Evolutionary conservation across 805 yeast species (phyloP).

Genomic region (Metschnikowia kofuensis): DNA sequence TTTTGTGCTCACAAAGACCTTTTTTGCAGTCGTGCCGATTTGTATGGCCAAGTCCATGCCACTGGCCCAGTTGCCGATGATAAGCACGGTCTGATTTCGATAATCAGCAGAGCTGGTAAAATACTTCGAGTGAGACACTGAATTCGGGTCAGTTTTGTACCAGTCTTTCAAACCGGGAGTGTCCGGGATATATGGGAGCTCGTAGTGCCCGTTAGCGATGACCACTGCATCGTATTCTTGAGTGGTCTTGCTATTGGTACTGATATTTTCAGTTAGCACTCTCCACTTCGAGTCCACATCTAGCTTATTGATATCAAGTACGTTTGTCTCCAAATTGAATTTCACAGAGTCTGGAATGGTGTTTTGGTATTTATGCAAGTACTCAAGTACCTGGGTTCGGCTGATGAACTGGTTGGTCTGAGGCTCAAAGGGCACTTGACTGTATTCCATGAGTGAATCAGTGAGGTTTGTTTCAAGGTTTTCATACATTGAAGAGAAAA

Average conservation of each 20-base stretch:
- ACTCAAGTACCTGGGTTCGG: constrained; percentile 58
- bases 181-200: constrained; percentile 34
- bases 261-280: constrained; percentile 6
- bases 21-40: constrained; percentile 36
- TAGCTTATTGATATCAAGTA: constrained; percentile 26
- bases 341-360: constrained; percentile 42
- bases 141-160: constrained; percentile 22
- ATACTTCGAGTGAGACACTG: constrained; percentile 34
- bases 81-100: constrained; percentile 42
- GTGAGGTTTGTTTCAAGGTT: constrained; percentile 21
- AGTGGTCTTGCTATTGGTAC: constrained; percentile 9
- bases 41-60: constrained; percentile 74
- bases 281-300: constrained; percentile 7
- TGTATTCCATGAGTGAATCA: constrained; percentile 59
- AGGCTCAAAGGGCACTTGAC: constrained; percentile 47
- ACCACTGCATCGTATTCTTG: constrained; percentile 37
- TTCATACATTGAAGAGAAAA: constrained; percentile 24
- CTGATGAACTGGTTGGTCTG: constrained; percentile 53
- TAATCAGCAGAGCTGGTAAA: constrained; percentile 24
- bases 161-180: constrained; percentile 32
- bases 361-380: constrained; percentile 54
- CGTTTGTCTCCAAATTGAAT: constrained; percentile 16
- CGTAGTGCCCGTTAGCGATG: constrained; percentile 39
- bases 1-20: constrained; percentile 15
- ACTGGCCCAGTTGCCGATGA: constrained; percentile 77